Base-by-base conservation (phyloP, 208 protist genomes). In the Naegleria gruberi region DNA sequence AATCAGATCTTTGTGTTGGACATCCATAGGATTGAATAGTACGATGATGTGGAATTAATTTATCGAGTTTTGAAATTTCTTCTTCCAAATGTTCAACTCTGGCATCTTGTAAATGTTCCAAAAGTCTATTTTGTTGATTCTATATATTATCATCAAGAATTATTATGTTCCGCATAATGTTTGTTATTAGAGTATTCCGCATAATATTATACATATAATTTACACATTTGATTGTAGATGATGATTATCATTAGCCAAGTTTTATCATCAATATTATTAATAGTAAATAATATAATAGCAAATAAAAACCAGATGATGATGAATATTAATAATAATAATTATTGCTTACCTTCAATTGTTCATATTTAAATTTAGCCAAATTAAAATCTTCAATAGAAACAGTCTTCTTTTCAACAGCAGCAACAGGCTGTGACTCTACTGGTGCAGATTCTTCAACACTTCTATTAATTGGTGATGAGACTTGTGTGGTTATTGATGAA, bases 111-210 rank as follows among this genome's bases (percentile, higher is more conserved):
- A 77, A 77, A 77, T 77, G 65, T 37, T 77, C 65, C 30, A 77
- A 77, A 37, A 77, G 30, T 77, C 65, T 77, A 37, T 77, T 77
- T 77, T 77, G 65, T 77, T 77, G 65, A 77, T 77, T 77, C 65
- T 77, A 37, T 77, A n/a, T 26, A 37, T 19, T 19, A 8, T 77
- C 30, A 19, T 10, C 15, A 65, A 23, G 51, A 30, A 23, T 3
- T 65, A 23, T 65, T 4, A 1, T 65, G 51, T 65, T n/a, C 51
- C 51, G 12, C 15, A 65, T 65, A 30, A 30, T 30, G 15, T 65
- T 65, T 23, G 30, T 65, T 23, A 65, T 19, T 1, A 65, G 15
- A 65, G 30, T 4, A 65, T 65, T 19, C 51, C 15, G 15, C 51
- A 19, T 3, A 65, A 65, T 23, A 65, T 30, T 10, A 65, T 30